A percentile compares a stretch with the other conserved stretches of the same genome.
Conservation (phyloP, 1,139 yeast genomes). For the Suhomyces ambrosiae region DNA sequence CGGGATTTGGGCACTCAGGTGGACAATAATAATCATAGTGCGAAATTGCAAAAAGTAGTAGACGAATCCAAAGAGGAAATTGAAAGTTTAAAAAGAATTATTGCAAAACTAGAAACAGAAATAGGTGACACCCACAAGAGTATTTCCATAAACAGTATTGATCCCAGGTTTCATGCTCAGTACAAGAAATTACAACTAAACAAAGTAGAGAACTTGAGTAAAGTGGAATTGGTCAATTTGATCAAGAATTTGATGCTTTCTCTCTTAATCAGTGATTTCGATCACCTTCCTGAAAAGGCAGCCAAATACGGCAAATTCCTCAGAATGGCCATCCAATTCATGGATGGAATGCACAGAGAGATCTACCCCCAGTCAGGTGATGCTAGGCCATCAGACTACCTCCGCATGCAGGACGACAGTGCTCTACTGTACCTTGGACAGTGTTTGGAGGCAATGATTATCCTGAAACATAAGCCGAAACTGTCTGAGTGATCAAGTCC, state of each 20-base stretch:
- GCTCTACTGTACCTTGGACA: slow-evolving; percentile 18
- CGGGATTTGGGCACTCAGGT: slow-evolving; percentile 3
- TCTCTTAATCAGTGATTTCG: slow-evolving; percentile 31
- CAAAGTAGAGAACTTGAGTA: slow-evolving; percentile 30
- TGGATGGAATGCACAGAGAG: slow-evolving; percentile 30
- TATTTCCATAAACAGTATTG: slow-evolving; percentile 11
- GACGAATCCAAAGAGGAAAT: slow-evolving; percentile 11
- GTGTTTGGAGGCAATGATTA: slow-evolving; percentile 28
- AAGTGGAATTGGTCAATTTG: slow-evolving; percentile 30
- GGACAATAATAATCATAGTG: not conserved
- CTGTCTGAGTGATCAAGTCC: not conserved
- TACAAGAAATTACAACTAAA: slow-evolving; percentile 31
- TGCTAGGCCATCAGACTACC: slow-evolving; percentile 18
- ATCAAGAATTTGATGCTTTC: slow-evolving; percentile 39
- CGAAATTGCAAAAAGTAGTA: slow-evolving; percentile 1
- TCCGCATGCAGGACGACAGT: slow-evolving; percentile 13
- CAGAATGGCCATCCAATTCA: slow-evolving; percentile 26
- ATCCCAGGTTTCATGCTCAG: slow-evolving; percentile 25
- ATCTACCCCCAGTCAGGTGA: slow-evolving; percentile 15
- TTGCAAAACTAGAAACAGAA: slow-evolving; percentile 3
- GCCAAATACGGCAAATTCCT: slow-evolving; percentile 30
- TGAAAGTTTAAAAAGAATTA: not conserved
- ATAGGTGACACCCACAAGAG: slow-evolving; percentile 14
- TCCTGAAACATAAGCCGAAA: not conserved
- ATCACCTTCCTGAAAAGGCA: slow-evolving; percentile 28